Evolutionary conservation across 257 asterid species (phyloP), one percentile per base, ranked within the genome.

Genomic region (Lantana camara): DNA sequence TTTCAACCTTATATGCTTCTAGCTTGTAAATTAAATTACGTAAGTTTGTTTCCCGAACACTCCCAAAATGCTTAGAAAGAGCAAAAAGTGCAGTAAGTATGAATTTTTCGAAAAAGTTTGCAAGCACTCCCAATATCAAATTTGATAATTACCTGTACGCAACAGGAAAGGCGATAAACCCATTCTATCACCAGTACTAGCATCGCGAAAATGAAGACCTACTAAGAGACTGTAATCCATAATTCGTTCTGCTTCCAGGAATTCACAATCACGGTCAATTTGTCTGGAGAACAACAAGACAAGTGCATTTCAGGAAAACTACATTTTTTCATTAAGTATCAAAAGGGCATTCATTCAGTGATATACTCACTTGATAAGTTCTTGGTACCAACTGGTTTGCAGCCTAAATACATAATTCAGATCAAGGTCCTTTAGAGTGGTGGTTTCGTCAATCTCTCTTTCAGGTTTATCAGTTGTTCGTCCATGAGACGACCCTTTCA

Each of bases 181-280:
- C 48, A 84, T 77, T 66, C 77, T 79, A 71, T 79, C 86, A 12
- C 73, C 67, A 56, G 80, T 64, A 66, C 76, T 82, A 66, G 68
- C 81, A 71, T 84, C 86, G 48, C 90, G 92, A 66, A 89, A 86
- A 77, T 89, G 96, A 72, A 89, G 81, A 44, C 96, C 96, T 23
- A 86, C 83, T 66, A 89, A 76, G 66, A 89, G 95, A 81, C 96
- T 89, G 67, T 89, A 89, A 77, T 89, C 96, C 96, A 89, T 89
- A 22, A 89, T 89, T 54, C 84, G 73, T 75, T 86, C 96, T 1
- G 88, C 84, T 80, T 89, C 95, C 82, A 89, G 74, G 79, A 89
- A 89, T 62, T 84, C 89, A 68, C 96, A 89, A 38, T 89, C 96
- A 47, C 75, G 83, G 64, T 84, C 82, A 34, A 89, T 82, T 82